Evolutionary conservation across 202 grass and related monocot genomes (phyloP).

Genomic region (Miscanthus sacchariflorus): DNA sequence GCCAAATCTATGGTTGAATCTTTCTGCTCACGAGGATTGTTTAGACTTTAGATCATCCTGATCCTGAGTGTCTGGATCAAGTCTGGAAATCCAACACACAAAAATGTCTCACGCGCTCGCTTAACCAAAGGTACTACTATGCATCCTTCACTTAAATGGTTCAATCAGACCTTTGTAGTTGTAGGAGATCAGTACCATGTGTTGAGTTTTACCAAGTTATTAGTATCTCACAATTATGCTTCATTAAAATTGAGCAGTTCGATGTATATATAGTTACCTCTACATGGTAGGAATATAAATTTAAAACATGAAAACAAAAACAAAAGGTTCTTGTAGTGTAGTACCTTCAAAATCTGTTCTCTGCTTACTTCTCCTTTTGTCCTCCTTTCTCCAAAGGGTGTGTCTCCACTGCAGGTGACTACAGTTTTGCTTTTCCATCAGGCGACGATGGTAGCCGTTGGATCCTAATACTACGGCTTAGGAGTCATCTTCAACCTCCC

Average conservation of each 20-base stretch:
- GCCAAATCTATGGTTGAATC: constrained; percentile 31
- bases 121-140: neutral
- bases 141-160: neutral
- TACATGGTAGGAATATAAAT: neutral
- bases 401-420: too few relatives aligned
- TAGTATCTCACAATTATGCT: neutral
- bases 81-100: neutral
- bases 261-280: neutral
- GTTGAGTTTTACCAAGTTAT: neutral
- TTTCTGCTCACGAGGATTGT: neutral
- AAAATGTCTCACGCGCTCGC: neutral
- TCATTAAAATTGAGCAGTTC: neutral
- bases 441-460: too few relatives aligned
- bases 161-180: neutral
- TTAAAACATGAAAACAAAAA: constrained; percentile 3
- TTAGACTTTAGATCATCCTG: neutral
- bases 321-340: neutral
- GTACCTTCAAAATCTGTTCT: neutral
- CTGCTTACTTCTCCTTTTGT: neutral
- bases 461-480: too few relatives aligned
- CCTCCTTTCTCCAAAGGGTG: neutral
- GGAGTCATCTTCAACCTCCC: too few relatives aligned
- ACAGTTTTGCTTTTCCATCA: too few relatives aligned
- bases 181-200: neutral
- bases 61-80: constrained; percentile 1